Evolutionary conservation across 305 asterid species (phyloP).

Genomic region (Withania somnifera): DNA sequence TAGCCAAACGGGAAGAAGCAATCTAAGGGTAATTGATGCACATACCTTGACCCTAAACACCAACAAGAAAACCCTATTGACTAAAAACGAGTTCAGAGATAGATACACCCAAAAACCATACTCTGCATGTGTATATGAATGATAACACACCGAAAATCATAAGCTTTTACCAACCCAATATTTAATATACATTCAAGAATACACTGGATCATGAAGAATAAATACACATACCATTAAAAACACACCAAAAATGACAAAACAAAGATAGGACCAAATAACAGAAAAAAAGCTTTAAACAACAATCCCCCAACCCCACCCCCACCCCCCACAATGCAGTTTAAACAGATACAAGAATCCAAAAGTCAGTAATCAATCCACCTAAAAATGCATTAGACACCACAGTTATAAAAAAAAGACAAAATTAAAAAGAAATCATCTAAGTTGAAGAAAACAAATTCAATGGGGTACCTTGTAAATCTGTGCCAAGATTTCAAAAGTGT

Average conservation of each 20-base stretch:
- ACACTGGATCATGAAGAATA: neutral
- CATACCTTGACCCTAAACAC: neutral
- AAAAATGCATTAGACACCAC: neutral
- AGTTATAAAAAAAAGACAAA: neutral
- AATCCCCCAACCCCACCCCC: neutral
- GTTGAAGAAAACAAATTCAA: neutral
- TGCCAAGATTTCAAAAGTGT: neutral
- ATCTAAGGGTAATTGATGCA: neutral
- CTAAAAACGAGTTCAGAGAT: neutral
- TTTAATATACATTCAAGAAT: neutral
- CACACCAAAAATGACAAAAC: neutral
- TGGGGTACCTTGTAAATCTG: neutral
- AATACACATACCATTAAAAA: neutral
- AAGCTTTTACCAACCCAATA: neutral
- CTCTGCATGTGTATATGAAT: neutral
- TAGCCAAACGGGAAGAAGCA: neutral
- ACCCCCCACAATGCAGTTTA: neutral
- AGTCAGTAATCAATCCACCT: neutral
- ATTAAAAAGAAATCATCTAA: neutral
- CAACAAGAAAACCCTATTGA: neutral
- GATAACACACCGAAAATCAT: neutral
- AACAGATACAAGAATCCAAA: conserved; percentile 1
- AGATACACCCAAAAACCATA: neutral
- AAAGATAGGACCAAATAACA: neutral
- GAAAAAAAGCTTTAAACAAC: neutral